Evolutionary conservation across 2,329 filamentous ascomycete species (phyloP).

Genomic region (Hypoxylon sp.): DNA sequence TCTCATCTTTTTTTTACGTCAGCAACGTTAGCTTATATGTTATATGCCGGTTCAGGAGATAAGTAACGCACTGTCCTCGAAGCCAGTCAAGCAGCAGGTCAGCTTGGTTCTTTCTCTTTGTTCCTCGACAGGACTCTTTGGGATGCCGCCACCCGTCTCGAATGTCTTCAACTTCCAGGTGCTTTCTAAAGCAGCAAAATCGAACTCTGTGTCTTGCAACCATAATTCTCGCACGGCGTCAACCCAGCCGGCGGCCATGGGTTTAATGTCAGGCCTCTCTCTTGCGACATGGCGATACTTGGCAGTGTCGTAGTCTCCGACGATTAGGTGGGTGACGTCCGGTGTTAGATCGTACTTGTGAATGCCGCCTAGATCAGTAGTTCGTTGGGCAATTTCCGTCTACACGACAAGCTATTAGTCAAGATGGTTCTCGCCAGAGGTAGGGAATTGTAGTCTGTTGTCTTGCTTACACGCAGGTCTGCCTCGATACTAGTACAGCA

Average conservation of each 20-base stretch:
- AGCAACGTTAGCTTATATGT: slow-evolving; percentile 20
- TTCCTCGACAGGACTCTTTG: slow-evolving; percentile 49
- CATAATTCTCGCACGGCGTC: slow-evolving; percentile 83
- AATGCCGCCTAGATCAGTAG: slow-evolving; percentile 84
- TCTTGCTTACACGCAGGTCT: slow-evolving; percentile 77
- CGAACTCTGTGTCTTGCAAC: slow-evolving; percentile 82
- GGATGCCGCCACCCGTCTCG: slow-evolving; percentile 65
- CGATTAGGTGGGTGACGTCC: slow-evolving; percentile 93
- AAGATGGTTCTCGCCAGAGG: background rate
- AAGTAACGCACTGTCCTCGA: slow-evolving; percentile 63
- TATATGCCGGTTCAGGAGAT: background rate
- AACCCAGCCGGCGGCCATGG: slow-evolving; percentile 87
- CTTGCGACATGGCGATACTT: slow-evolving; percentile 97
- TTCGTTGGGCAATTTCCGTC: slow-evolving; percentile 73
- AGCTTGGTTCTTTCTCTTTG: slow-evolving; percentile 59
- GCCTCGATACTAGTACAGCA: slow-evolving; percentile 90
- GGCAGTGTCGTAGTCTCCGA: slow-evolving; percentile 88
- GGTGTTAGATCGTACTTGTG: slow-evolving; percentile 95
- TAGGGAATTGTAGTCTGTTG: background rate
- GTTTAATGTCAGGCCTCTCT: slow-evolving; percentile 86
- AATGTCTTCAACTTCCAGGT: slow-evolving; percentile 76
- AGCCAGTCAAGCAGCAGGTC: slow-evolving; percentile 70
- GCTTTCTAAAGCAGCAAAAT: slow-evolving; percentile 78
- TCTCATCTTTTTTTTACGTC: slow-evolving; percentile 62
- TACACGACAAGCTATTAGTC: slow-evolving; percentile 46